Evolutionary conservation across 2,329 filamentous ascomycete species (phyloP), one percentile per base, ranked within the genome.

Genomic region (Colletotrichum sp.): DNA sequence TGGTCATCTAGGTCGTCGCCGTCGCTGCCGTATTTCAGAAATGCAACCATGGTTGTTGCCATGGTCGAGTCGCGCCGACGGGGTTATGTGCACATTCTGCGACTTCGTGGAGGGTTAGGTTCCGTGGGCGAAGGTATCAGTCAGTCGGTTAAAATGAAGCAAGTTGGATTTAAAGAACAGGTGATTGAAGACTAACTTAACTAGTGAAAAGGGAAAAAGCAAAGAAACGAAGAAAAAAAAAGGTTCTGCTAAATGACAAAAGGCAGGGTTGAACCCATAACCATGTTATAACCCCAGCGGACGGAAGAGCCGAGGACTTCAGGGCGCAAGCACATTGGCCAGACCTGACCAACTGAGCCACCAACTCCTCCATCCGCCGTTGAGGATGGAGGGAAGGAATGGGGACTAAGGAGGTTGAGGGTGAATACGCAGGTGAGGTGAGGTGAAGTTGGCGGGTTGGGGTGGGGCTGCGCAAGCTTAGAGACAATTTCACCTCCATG

Each of bases 1-100:
- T n/a, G n/a, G n/a, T n/a, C n/a, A n/a, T n/a, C n/a, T n/a, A n/a
- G n/a, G n/a, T n/a, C n/a, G 16, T 39, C 15, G 36, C 36, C 36
- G 16, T 0, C 36, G 1, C 15, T 39, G 36, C 36, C 5, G 0
- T 39, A 0, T 18, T 1, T 18, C 8, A 0, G 16, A 39, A 4
- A 1, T 39, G 15, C 36, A 44, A 1, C 0, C 1, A 44, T 18
- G 36, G 16, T 44, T 44, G 16, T 18, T 5, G 3, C 36, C 0
- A 5, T 0, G 36, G 36, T 0, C 16, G 36, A 39, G 15, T 18
- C 0, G 16, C 8, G 8, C 36, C 36, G 36, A 1, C 0, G 1
- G 36, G 13, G 16, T 16, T 1, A 8, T 39, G 36, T 18, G 36
- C 1, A 39, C 8, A 3, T 2, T 39, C 36, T 16, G 34, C 34